Base-by-base conservation (phyloP, 1,284 basidiomycete genomes). In the Ceratobasidium sp. region DNA sequence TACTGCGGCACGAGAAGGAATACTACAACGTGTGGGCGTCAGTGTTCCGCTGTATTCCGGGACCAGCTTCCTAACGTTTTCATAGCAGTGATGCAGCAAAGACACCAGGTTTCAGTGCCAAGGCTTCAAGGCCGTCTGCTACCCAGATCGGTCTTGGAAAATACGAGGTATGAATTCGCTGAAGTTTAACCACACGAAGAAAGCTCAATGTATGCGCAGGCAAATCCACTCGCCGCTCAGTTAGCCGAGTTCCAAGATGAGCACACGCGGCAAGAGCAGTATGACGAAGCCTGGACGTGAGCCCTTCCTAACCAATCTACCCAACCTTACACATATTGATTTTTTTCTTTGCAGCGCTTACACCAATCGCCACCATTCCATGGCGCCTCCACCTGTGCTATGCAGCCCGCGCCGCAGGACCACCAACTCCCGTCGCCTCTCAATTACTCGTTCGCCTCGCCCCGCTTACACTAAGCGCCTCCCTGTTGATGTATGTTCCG, bases 21-120 rank as follows among this genome's bases (percentile, higher is more conserved):
- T 74, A 74, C 20, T 74, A 74, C 46, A 64, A 74, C 33, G 70
- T 46, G 26, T 74, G 70, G 70, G 48, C 33, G 70, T 74, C 23
- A 61, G 70, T 74, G 15, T 23, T 52, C 15, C 26, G 12, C 46
- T 15, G 20, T 23, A 13, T 3, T 68, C 15, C 13, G 9, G 0
- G 10, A 20, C 33, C 1, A 1, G 20, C 26, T n/a, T 57, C 23
- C 52, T 44, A 23, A 64, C 17, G 28, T 17, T 20, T 9, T 44
- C 12, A 3, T 26, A 46, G 50, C 28, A 68, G 66, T n/a, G 50
- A 68, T 40, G 52, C 48, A 40, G 38, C 66, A 54, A 68, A 56
- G 4, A 68, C 46, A 28, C 52, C 50, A 3, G 48, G 28, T 20
- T 54, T 54, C 26, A 17, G n/a, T 23, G 50, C 50, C 50, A 68